A percentile compares a stretch with the other conserved stretches of the same genome.
Conservation (phyloP, 352 stramenopile genomes). For the Globisporangium carolinianum region DNA sequence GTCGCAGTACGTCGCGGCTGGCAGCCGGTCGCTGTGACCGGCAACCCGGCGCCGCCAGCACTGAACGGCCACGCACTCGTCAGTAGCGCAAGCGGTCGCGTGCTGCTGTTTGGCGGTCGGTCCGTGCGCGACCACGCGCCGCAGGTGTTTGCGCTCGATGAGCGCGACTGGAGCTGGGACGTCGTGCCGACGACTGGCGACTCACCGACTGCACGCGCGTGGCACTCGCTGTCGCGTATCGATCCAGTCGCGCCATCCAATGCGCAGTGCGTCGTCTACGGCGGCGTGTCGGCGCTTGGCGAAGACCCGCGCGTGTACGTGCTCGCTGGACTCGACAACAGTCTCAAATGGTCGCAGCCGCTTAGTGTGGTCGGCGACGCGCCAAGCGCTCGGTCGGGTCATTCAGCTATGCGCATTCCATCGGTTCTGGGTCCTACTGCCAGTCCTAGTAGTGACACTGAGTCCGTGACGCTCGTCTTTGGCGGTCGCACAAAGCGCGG, state of each 20-base stretch:
- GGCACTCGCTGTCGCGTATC: conserved; percentile 42
- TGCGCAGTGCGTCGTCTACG: conserved; percentile 34
- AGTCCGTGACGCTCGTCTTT: conserved; percentile 34
- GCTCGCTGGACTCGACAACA: conserved; percentile 10
- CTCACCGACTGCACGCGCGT: conserved; percentile 40
- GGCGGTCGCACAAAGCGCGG: conserved; percentile 56
- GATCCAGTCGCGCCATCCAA: conserved; percentile 1
- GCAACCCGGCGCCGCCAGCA: conserved; percentile 55
- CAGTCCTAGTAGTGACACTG: conserved; percentile 1
- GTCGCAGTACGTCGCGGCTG: conserved; percentile 38
- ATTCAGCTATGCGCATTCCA: conserved; percentile 30
- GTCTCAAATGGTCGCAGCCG: conserved; percentile 22
- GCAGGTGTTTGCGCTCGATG: conserved; percentile 38
- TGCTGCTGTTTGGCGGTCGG: conserved; percentile 50
- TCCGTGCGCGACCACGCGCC: conserved; percentile 53
- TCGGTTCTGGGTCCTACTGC: neutral
- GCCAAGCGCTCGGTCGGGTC: conserved; percentile 38
- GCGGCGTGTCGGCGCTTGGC: conserved; percentile 46
- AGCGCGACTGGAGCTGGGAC: conserved; percentile 46
- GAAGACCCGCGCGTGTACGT: conserved; percentile 47
- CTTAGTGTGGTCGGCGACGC: conserved; percentile 9
- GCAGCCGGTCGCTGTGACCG: conserved; percentile 31
- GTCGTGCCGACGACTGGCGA: conserved; percentile 16
- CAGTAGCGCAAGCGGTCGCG: conserved; percentile 10
- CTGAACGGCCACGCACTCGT: conserved; percentile 67